Conservation (phyloP, 1,284 basidiomycete genomes). For the Cystobasidiaceae sp. region DNA sequence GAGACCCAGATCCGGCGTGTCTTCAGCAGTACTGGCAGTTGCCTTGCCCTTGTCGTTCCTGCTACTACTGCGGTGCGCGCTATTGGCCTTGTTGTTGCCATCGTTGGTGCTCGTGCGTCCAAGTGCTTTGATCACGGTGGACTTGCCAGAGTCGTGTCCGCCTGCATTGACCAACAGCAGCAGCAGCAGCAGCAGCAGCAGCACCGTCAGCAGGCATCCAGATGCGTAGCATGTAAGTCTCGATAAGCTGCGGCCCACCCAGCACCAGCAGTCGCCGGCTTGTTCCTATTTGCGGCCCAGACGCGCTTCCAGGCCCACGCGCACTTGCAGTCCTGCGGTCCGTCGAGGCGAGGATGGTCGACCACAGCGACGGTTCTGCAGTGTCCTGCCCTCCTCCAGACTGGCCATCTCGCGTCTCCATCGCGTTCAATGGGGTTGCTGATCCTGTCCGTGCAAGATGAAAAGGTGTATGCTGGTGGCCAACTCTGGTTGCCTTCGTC, state of each 20-base stretch:
- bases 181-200: neutral
- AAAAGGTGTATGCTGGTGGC: too few relatives aligned
- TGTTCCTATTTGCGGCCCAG: neutral
- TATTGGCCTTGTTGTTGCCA: neutral
- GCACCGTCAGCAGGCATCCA: neutral
- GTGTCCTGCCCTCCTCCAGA: neutral
- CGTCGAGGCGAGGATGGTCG: conserved; percentile 18
- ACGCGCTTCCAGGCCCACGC: neutral
- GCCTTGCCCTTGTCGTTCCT: conserved; percentile 21
- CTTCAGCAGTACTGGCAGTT: neutral
- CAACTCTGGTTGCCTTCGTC: too few relatives aligned
- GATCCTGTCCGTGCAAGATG: too few relatives aligned
- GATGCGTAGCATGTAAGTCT: too few relatives aligned
- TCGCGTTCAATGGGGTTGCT: too few relatives aligned
- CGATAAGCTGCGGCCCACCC: neutral
- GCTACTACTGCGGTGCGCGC: neutral
- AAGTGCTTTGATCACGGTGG: conserved; percentile 16
- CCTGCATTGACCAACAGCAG: neutral
- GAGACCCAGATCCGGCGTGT: conserved; percentile 6
- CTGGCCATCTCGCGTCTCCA: neutral
- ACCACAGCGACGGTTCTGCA: conserved; percentile 14
- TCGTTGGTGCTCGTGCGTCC: conserved; percentile 5
- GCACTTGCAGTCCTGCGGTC: conserved; percentile 12
- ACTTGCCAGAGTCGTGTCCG: conserved; percentile 16
- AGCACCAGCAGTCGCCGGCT: conserved; percentile 12